phyloP scores from a whole-genome alignment of 2,329 filamentous ascomycete species.

The Penicillium sp. region DNA sequence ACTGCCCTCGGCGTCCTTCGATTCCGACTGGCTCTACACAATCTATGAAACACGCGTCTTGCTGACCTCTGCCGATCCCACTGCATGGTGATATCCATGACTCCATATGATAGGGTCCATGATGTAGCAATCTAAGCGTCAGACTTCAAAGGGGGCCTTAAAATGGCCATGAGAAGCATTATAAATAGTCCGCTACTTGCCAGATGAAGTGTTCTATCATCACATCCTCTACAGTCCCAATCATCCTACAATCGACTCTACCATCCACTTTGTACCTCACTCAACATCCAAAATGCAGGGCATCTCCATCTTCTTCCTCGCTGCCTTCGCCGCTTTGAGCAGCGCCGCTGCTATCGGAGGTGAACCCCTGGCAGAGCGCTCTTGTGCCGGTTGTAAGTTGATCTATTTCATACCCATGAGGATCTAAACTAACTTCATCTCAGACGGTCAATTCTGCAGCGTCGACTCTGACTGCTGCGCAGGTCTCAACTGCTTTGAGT shows the following conservation, averaged over 20 bases:
- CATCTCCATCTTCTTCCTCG: neutral
- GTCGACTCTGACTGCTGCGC: neutral
- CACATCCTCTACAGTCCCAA: neutral
- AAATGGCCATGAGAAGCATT: neutral
- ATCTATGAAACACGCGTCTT: no score
- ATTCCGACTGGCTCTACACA: no score
- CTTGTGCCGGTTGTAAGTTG: neutral
- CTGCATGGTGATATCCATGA: neutral
- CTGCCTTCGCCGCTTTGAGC: neutral
- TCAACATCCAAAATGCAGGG: neutral
- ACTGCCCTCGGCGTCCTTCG: no score
- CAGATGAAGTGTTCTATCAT: neutral
- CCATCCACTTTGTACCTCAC: neutral
- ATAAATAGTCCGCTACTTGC: neutral
- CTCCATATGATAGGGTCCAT: neutral
- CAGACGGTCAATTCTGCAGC: neutral
- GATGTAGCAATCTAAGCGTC: no score
- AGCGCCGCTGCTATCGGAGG: neutral
- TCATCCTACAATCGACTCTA: neutral
- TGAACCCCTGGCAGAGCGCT: neutral
- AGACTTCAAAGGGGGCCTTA: no score
- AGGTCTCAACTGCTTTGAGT: neutral
- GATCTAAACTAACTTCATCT: neutral
- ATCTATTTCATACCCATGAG: neutral
- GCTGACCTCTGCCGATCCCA: no score